These are phyloP conservation scores for Gyrodon lividus DNA, from an alignment of 768 basidiomycete genomes.

Conservation along the genomic window DNA sequence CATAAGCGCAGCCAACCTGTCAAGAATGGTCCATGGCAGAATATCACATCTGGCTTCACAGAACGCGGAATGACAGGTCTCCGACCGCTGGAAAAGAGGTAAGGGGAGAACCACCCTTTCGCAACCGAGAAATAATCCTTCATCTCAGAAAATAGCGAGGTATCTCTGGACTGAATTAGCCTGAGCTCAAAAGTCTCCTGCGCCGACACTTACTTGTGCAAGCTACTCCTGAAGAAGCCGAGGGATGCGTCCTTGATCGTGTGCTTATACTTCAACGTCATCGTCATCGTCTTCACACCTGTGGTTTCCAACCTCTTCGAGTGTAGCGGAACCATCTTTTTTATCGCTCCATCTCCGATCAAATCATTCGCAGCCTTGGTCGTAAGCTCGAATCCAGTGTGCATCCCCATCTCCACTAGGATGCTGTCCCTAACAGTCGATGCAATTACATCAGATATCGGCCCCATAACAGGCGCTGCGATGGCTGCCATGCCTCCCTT, in stretches of 20 bases:
- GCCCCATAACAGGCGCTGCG: slow-evolving; percentile 51
- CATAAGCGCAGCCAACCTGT: slow-evolving; percentile 35
- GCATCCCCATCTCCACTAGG: slow-evolving; percentile 54
- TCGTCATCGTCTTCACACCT: slow-evolving; percentile 52
- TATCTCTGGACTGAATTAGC: slow-evolving; percentile 38
- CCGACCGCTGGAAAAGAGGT: slow-evolving; percentile 59
- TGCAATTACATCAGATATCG: slow-evolving; percentile 51
- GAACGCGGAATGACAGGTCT: slow-evolving; percentile 59
- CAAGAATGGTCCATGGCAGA: slow-evolving; percentile 65
- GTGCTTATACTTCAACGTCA: slow-evolving; percentile 61
- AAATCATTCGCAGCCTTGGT: slow-evolving; percentile 53
- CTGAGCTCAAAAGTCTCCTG: neutral
- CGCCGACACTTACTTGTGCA: slow-evolving; percentile 45
- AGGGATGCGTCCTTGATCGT: slow-evolving; percentile 57
- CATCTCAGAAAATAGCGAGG: slow-evolving; percentile 57
- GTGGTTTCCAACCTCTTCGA: slow-evolving; percentile 56
- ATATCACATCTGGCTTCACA: slow-evolving; percentile 64
- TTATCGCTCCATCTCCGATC: slow-evolving; percentile 47
- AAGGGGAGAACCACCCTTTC: slow-evolving; percentile 70
- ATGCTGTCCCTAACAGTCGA: slow-evolving; percentile 55
- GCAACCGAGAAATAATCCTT: slow-evolving; percentile 62
- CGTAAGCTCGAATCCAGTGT: slow-evolving; percentile 52
- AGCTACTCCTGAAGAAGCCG: slow-evolving; percentile 60
- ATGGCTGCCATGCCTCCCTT: slow-evolving; percentile 44
- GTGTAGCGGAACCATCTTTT: slow-evolving; percentile 50